A percentile compares a stretch with the other conserved stretches of the same genome.
Conservation (phyloP, 305 asterid species). For the Striga hermonthica region DNA sequence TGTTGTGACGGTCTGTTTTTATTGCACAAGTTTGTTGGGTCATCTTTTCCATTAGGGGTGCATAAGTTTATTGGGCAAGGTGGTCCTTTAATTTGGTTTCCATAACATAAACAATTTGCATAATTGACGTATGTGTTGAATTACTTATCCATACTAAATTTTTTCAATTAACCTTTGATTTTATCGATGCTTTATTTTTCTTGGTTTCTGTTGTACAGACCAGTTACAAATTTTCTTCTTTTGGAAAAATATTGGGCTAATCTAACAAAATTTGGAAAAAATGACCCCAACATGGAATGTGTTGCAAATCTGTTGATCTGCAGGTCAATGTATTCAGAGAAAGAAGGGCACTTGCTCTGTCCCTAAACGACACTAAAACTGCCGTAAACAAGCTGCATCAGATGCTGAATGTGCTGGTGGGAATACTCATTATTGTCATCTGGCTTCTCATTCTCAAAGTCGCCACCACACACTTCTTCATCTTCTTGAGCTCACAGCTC, state of each 20-base stretch:
- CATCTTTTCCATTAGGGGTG: neutral
- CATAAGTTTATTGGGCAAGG: too few relatives aligned
- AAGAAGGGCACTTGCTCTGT: constrained; percentile 71
- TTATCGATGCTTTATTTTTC: neutral
- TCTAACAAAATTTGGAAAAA: neutral
- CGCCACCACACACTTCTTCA: constrained; percentile 66
- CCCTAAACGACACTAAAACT: constrained; percentile 83
- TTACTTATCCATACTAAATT: too few relatives aligned
- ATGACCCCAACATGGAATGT: neutral
- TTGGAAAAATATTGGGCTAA: neutral
- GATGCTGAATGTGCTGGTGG: constrained; percentile 59
- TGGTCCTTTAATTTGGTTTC: too few relatives aligned
- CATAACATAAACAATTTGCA: too few relatives aligned
- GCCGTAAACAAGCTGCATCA: constrained; percentile 81
- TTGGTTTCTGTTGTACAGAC: neutral
- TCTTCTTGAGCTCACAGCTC: constrained; percentile 73
- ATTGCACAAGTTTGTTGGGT: constrained; percentile 1
- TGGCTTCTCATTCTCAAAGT: constrained; percentile 81
- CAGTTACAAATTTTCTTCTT: neutral
- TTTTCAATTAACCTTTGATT: too few relatives aligned
- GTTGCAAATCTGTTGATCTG: neutral
- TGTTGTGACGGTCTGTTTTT: neutral
- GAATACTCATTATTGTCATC: constrained; percentile 41
- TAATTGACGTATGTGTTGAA: too few relatives aligned
- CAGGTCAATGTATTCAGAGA: constrained; percentile 82